Percentiles rank a stretch among this genome's conserved stretches.
These are phyloP conservation scores for Paulownia fortunei DNA, from an alignment of 257 asterid genomes.

Conservation along the genomic window DNA sequence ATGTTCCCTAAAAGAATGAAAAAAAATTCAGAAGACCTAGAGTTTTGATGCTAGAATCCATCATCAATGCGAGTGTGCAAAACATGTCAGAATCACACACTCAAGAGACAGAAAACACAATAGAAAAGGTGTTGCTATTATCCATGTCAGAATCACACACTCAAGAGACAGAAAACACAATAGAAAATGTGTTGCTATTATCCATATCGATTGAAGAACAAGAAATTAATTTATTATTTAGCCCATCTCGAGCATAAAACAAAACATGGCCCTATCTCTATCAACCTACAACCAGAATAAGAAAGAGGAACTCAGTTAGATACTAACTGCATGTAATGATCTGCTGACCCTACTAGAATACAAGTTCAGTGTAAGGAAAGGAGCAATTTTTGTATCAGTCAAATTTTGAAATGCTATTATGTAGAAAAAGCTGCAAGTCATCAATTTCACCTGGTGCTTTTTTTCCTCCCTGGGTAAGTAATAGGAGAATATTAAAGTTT, in stretches of 20 bases:
- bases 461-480: neutral
- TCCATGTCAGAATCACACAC: too few species aligned
- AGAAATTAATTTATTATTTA: too few species aligned
- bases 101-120: neutral
- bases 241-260: too few species aligned
- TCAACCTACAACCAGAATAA: too few species aligned
- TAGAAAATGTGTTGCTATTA: too few species aligned
- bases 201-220: neutral
- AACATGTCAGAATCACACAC: conserved; percentile 19
- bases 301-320: too few species aligned
- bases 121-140: neutral
- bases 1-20: conserved; percentile 76
- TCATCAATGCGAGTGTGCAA: neutral
- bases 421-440: neutral
- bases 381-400: too few species aligned
- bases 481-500: neutral
- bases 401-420: neutral
- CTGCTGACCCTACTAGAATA: neutral
- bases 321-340: too few species aligned
- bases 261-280: too few species aligned
- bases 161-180: too few species aligned
- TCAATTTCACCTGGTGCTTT: neutral
- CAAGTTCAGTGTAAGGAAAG: neutral
- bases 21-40: conserved; percentile 20
- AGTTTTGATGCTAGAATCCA: conserved; percentile 9